phyloP scores from a whole-genome alignment of 495 filamentous ascomycete species.

The Neurospora sublineolata region DNA sequence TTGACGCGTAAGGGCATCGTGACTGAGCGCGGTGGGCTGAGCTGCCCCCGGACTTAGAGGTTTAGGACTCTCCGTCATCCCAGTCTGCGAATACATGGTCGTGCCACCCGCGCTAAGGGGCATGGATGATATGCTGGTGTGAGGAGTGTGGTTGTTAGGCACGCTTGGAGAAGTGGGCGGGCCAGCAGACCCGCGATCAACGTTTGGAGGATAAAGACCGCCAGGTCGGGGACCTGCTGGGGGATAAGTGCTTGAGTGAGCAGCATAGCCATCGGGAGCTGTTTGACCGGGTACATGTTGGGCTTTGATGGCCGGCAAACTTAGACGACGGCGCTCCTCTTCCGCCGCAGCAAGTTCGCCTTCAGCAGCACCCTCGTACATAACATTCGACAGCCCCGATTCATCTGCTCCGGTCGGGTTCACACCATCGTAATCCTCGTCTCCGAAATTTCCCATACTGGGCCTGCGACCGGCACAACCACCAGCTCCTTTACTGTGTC shows the following conservation, averaged over 20 bases:
- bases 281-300: slow-evolving; percentile 49
- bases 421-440: slow-evolving; percentile 54
- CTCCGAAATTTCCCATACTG: slow-evolving; percentile 77
- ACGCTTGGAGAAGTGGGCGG: slow-evolving; percentile 40
- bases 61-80: slow-evolving; percentile 79
- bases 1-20: slow-evolving; percentile 45
- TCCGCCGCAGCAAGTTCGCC: slow-evolving; percentile 30
- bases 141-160: slow-evolving; percentile 33
- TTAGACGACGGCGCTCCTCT: slow-evolving; percentile 42
- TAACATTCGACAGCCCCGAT: slow-evolving; percentile 67
- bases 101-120: slow-evolving; percentile 36
- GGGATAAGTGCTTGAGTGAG: slow-evolving; percentile 64
- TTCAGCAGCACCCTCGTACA: slow-evolving; percentile 51
- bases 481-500: slow-evolving; percentile 91
- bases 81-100: slow-evolving; percentile 56
- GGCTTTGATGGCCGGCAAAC: slow-evolving; percentile 61
- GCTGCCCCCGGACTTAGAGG: slow-evolving; percentile 66
- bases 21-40: slow-evolving; percentile 47
- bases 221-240: slow-evolving; percentile 45
- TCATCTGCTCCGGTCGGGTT: slow-evolving; percentile 50
- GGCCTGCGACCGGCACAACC: slow-evolving; percentile 85
- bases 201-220: slow-evolving; percentile 50
- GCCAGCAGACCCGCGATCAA: slow-evolving; percentile 39
- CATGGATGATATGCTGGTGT: slow-evolving; percentile 37
- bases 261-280: slow-evolving; percentile 25